Evolutionary conservation across 805 yeast genomes (phyloP).

Genomic region (Wickerhamomyces pijperi): DNA sequence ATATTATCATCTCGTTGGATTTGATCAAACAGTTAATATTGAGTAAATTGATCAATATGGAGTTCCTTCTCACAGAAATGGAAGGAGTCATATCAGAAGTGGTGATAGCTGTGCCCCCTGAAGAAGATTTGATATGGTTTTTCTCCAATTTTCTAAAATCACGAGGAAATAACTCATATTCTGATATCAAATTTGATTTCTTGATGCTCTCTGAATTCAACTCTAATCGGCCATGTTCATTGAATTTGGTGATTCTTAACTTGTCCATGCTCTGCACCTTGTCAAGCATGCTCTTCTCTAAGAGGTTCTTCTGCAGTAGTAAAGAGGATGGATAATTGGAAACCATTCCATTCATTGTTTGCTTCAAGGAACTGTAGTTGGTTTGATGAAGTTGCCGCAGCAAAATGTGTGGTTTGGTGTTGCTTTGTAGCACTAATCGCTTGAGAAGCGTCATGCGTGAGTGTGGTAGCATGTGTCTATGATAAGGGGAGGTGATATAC

Average conservation of each 20-base stretch:
- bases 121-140: constrained; percentile 4
- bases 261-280: neutral
- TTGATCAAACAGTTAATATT: constrained; percentile 75
- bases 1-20: constrained; percentile 58
- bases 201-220: constrained; percentile 67
- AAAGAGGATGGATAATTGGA: neutral
- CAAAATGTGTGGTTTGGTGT: too few relatives aligned
- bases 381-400: neutral
- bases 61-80: constrained; percentile 60
- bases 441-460: too few relatives aligned
- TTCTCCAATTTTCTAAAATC: constrained; percentile 85
- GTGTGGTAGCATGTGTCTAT: too few relatives aligned
- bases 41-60: constrained; percentile 61
- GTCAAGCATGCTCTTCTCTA: neutral
- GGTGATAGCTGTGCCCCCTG: neutral
- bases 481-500: too few relatives aligned
- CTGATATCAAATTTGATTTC: constrained; percentile 56
- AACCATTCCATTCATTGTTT: neutral
- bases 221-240: constrained; percentile 52
- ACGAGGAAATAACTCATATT: constrained; percentile 76
- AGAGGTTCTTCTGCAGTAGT: neutral
- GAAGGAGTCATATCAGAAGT: constrained; percentile 73
- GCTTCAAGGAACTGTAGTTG: neutral
- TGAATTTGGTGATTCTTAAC: constrained; percentile 47
- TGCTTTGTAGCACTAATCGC: too few relatives aligned